Percentiles rank a stretch among this genome's conserved stretches.
phyloP scores from a whole-genome alignment of 2,329 filamentous ascomycete species.

The Dothistroma septosporum region DNA sequence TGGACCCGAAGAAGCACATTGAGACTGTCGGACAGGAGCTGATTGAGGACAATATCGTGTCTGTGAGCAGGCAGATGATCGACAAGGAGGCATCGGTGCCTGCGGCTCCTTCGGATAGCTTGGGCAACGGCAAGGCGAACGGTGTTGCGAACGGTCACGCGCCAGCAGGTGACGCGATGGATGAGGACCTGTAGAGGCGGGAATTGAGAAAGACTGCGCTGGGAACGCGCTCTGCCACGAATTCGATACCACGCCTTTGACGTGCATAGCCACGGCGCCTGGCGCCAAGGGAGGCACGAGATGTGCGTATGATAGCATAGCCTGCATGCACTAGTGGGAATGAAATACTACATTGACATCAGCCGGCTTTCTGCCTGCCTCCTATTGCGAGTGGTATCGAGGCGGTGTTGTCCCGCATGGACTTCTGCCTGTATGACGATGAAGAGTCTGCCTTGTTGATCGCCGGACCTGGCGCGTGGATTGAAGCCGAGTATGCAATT shows the following conservation, averaged over 20 bases:
- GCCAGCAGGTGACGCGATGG: constrained; percentile 22
- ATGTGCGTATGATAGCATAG: neutral
- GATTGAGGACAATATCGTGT: constrained; percentile 99
- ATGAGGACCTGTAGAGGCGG: constrained; percentile 22
- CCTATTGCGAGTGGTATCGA: no score
- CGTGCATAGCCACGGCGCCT: constrained; percentile 16
- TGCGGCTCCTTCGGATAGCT: constrained; percentile 55
- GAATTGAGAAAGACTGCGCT: neutral
- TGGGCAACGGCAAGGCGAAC: constrained; percentile 15
- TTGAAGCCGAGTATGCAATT: no score
- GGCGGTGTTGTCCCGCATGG: no score
- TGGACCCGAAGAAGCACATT: constrained; percentile 98
- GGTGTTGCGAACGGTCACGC: constrained; percentile 16
- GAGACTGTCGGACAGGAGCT: constrained; percentile 94
- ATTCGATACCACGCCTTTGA: constrained; percentile 1
- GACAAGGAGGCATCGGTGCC: constrained; percentile 97
- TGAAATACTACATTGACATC: neutral
- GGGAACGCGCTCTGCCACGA: neutral
- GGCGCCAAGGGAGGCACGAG: constrained; percentile 7
- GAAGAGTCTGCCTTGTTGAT: no score
- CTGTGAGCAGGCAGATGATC: constrained; percentile 98
- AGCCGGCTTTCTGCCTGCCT: neutral
- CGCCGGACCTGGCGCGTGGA: no score
- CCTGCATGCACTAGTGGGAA: neutral
- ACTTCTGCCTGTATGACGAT: no score